Base-by-base conservation (phyloP, 164 flowering plant genomes). In the Tinospora cordifolia region DNA sequence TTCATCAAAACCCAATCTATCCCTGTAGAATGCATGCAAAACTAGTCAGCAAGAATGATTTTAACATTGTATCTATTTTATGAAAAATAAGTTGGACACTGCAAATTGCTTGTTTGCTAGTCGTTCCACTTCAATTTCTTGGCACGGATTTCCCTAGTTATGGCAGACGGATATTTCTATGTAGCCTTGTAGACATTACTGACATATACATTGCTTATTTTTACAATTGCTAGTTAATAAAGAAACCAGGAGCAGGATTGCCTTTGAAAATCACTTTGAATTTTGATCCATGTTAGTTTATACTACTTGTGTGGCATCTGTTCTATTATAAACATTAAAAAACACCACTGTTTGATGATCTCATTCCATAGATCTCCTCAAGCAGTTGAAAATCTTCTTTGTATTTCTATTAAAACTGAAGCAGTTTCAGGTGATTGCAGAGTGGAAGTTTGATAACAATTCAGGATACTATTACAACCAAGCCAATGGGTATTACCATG, bases 381-480 rank as follows among this genome's bases (percentile, higher is more conserved):
- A 40, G 6, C 27, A 17, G 36, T 41, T 40, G 21, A n/a, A 34
- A 34, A 36, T 54, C 46, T 22, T 72, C 24, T 65, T 13, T 57
- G 27, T 59, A 36, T 69, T 22, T 66, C 39, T 76, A 11, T 72
- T 74, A 41, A 62, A 60, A 75, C 79, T 84, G 77, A 83, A 76
- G 57, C 70, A 78, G 79, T 70, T 79, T 67, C 78, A 36, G 74
- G 64, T 79, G 72, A 73, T 85, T 72, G 69, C 96, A 93, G 98
- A 80, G 25, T 93, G 98, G 98, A 89, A 87, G 57, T 74, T 70
- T 72, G 92, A 90, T 73, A 78, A 79, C 68, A 67, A 83, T 73
- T 81, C 90, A 13, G 98, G 97, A 40, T 90, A 94, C 77, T 90
- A 90, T 79, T 81, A 86, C 75, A 85, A 85, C 65, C 81, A 49